These are phyloP conservation scores for Hypoxylon cercidicola DNA, from an alignment of 495 filamentous ascomycete genomes.

Conservation along the genomic window DNA sequence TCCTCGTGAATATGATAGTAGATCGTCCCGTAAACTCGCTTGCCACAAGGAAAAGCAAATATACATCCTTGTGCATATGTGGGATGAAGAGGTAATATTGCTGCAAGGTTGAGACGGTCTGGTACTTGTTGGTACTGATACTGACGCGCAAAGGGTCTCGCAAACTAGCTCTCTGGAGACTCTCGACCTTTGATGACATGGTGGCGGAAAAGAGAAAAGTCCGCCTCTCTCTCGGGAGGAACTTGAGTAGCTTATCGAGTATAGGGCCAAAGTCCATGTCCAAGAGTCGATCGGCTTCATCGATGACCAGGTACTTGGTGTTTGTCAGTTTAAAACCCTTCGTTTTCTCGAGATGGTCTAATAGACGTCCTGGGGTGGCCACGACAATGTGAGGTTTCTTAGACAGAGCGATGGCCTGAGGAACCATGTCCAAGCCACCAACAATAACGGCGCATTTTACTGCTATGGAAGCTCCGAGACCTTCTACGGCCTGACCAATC, in stretches of 20 bases:
- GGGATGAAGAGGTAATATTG: constrained; percentile 88
- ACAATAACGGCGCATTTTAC: constrained; percentile 83
- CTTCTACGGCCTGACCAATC: constrained; percentile 85
- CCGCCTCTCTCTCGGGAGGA: constrained; percentile 79
- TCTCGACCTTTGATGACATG: constrained; percentile 91
- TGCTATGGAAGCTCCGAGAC: constrained; percentile 81
- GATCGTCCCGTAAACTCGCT: constrained; percentile 86
- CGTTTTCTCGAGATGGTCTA: constrained; percentile 96
- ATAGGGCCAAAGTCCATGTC: constrained; percentile 95
- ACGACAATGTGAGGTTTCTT: constrained; percentile 92
- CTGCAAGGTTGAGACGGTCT: constrained; percentile 85
- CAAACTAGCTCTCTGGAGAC: constrained; percentile 86
- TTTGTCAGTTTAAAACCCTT: constrained; percentile 87
- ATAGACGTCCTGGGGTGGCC: constrained; percentile 87
- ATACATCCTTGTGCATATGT: constrained; percentile 89
- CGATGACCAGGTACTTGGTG: constrained; percentile 90
- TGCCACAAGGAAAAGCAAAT: constrained; percentile 80
- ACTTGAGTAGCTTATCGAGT: constrained; percentile 90
- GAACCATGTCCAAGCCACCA: constrained; percentile 94
- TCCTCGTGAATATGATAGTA: constrained; percentile 91
- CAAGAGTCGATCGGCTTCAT: constrained; percentile 91
- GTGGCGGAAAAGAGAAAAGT: constrained; percentile 96
- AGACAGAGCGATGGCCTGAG: constrained; percentile 85
- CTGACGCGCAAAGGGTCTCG: constrained; percentile 75
- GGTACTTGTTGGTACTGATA: constrained; percentile 80